phyloP scores from a whole-genome alignment of 805 yeast genomes.

The Suhomyces prunicola region DNA sequence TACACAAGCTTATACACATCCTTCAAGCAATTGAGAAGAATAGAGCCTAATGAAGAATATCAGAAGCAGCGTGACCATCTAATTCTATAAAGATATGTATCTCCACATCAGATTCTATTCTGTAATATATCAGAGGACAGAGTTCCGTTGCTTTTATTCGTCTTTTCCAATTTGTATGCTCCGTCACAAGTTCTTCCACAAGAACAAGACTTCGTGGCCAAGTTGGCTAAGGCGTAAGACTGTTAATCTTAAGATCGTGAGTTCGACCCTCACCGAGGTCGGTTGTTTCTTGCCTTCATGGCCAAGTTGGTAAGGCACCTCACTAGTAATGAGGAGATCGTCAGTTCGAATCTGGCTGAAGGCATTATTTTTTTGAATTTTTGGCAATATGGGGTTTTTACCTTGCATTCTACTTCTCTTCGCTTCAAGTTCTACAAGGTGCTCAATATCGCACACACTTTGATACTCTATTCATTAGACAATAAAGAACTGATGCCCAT shows the following conservation, averaged over 20 bases:
- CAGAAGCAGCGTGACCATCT: no score
- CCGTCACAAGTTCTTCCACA: neutral
- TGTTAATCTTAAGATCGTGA: constrained; percentile 37
- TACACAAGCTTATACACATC: no score
- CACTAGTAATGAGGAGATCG: constrained; percentile 37
- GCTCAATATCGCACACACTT: neutral
- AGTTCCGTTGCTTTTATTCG: no score
- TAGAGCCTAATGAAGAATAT: no score
- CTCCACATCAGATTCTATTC: no score
- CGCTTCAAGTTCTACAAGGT: neutral
- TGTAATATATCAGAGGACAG: no score
- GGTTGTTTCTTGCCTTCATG: constrained; percentile 20
- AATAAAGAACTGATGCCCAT: constrained; percentile 70
- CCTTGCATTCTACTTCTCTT: neutral
- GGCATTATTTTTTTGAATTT: constrained; percentile 15
- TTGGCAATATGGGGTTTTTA: neutral
- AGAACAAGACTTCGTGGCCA: constrained; percentile 22
- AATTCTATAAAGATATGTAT: no score
- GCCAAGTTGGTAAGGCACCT: constrained; percentile 36
- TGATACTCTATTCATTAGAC: constrained; percentile 12
- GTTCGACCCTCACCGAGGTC: constrained; percentile 39
- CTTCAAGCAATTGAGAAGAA: no score
- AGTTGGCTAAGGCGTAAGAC: constrained; percentile 37
- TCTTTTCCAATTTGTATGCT: neutral
- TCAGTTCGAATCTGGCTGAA: constrained; percentile 31